Evolutionary conservation across 1,284 basidiomycete species (phyloP).

Genomic region (Hymenochaete sp.): DNA sequence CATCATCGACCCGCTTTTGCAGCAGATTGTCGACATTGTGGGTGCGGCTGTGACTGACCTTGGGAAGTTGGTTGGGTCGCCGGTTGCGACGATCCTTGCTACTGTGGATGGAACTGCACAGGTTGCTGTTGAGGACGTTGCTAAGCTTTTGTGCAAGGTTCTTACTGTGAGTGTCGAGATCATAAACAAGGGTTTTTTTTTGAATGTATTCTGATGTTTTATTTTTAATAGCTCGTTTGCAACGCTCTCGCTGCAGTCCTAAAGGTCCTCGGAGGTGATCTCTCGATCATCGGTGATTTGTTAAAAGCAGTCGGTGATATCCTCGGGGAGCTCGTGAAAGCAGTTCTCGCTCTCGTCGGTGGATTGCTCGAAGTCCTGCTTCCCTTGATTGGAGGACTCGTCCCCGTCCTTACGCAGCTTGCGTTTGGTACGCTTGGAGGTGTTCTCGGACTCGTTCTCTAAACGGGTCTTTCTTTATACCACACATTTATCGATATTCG

Average conservation of each 20-base stretch:
- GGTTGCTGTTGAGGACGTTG: slow-evolving; percentile 28
- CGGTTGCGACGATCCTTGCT: slow-evolving; percentile 27
- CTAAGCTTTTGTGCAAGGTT: slow-evolving; percentile 25
- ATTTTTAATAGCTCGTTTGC: slow-evolving; percentile 26
- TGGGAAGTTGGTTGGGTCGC: slow-evolving; percentile 28
- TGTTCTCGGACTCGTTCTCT: slow-evolving; percentile 15
- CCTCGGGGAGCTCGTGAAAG: slow-evolving; percentile 25
- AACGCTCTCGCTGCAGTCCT: slow-evolving; percentile 30
- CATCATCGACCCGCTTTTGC: slow-evolving; percentile 24
- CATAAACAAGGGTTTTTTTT: slow-evolving; percentile 5
- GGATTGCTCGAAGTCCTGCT: slow-evolving; percentile 19
- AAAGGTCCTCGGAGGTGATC: slow-evolving; percentile 24
- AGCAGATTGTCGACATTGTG: slow-evolving; percentile 27
- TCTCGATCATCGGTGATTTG: slow-evolving; percentile 23
- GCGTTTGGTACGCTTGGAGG: slow-evolving; percentile 11
- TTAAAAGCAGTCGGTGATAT: slow-evolving; percentile 26
- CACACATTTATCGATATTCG: too few species aligned
- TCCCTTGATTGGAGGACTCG: slow-evolving; percentile 19
- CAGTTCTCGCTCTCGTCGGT: slow-evolving; percentile 23
- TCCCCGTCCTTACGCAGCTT: slow-evolving; percentile 7
- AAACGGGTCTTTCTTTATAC: too few species aligned
- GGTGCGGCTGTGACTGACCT: slow-evolving; percentile 26
- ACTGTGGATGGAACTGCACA: slow-evolving; percentile 24
- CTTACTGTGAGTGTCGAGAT: slow-evolving; percentile 18
- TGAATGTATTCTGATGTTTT: not conserved